phyloP scores from a whole-genome alignment of 2,329 filamentous ascomycete species.

The Claviceps citrina region DNA sequence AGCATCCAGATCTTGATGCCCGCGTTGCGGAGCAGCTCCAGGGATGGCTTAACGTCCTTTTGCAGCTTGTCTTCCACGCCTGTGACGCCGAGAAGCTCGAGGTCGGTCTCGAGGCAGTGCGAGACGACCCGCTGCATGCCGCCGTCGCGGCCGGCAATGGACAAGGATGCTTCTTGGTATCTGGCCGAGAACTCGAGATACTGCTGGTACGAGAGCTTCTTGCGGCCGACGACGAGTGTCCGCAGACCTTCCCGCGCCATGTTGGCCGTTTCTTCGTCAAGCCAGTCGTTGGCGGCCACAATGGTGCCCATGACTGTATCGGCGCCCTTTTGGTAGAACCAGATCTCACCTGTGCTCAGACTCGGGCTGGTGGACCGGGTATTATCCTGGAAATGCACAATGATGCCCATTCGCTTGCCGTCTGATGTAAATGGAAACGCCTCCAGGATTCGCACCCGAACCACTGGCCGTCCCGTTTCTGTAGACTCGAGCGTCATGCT shows the following conservation, averaged over 20 bases:
- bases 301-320: slow-evolving; percentile 97
- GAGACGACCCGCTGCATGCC: slow-evolving; percentile 69
- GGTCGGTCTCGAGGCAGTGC: slow-evolving; percentile 67
- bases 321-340: slow-evolving; percentile 97
- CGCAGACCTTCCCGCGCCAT: slow-evolving; percentile 95
- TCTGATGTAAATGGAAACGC: slow-evolving; percentile 97
- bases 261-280: slow-evolving; percentile 97
- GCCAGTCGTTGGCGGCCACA: slow-evolving; percentile 91
- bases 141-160: slow-evolving; percentile 63
- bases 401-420: slow-evolving; percentile 94
- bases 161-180: slow-evolving; percentile 67
- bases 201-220: slow-evolving; percentile 60
- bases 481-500: slow-evolving; percentile 70
- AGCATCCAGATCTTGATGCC: slow-evolving; percentile 99
- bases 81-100: slow-evolving; percentile 91
- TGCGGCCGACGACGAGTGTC: slow-evolving; percentile 88
- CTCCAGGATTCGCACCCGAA: slow-evolving; percentile 78
- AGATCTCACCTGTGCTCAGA: slow-evolving; percentile 60
- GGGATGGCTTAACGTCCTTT: slow-evolving; percentile 82
- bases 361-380: slow-evolving; percentile 30
- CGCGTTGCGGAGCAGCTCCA: slow-evolving; percentile 88
- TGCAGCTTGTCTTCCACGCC: slow-evolving; percentile 96
- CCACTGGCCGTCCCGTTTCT: slow-evolving; percentile 55
- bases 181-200: slow-evolving; percentile 65
- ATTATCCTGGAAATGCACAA: slow-evolving; percentile 66